Evolutionary conservation across 2,329 filamentous ascomycete species (phyloP).

Genomic region (Alternaria triticimaculans): DNA sequence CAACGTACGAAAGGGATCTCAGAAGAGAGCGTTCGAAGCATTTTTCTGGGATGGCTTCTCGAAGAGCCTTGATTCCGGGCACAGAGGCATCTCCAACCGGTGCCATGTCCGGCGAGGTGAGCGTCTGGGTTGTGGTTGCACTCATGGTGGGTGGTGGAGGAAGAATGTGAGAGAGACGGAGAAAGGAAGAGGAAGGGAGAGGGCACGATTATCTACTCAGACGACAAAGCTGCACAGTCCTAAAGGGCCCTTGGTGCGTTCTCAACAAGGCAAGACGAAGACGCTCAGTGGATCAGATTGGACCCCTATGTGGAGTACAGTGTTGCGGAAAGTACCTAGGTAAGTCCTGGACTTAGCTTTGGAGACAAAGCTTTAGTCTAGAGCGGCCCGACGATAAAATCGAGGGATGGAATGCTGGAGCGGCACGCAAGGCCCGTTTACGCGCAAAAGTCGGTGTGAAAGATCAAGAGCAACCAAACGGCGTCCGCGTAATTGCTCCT

Average conservation of each 20-base stretch:
- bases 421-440: neutral
- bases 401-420: neutral
- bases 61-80: constrained; percentile 25
- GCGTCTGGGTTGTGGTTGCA: neutral
- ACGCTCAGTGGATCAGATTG: neutral
- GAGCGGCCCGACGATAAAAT: neutral
- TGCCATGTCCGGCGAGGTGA: neutral
- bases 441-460: neutral
- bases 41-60: constrained; percentile 31
- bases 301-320: neutral
- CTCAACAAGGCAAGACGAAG: neutral
- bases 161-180: neutral
- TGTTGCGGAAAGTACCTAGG: neutral
- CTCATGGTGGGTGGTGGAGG: neutral
- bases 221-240: neutral
- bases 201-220: neutral
- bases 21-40: constrained; percentile 34
- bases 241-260: neutral
- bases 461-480: neutral
- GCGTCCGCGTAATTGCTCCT: neutral
- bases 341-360: neutral
- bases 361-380: neutral
- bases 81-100: neutral
- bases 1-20: constrained; percentile 31
- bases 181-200: neutral